Percentiles rank a stretch among this genome's conserved stretches.
These are phyloP conservation scores for Wickerhamiella dianesei DNA, from an alignment of 805 yeast species.

Conservation along the genomic window DNA sequence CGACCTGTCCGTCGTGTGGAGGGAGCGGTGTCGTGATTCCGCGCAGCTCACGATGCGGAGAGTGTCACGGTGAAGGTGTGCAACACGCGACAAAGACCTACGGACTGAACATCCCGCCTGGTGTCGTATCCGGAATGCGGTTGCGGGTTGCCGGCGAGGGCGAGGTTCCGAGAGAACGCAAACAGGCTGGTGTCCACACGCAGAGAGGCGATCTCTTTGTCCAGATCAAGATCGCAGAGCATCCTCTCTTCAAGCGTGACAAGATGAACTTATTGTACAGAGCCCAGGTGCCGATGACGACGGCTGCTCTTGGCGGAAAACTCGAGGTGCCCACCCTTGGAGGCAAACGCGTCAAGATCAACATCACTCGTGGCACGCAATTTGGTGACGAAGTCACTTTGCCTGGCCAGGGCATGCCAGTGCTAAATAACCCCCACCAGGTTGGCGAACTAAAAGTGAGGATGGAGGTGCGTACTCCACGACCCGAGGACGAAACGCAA, in stretches of 20 bases:
- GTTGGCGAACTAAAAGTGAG: conserved; percentile 69
- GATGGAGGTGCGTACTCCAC: conserved; percentile 54
- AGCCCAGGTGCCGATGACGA: conserved; percentile 73
- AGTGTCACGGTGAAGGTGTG: conserved; percentile 88
- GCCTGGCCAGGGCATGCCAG: conserved; percentile 80
- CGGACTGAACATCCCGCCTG: conserved; percentile 74
- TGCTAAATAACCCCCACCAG: conserved; percentile 32
- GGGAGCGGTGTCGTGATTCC: conserved; percentile 78
- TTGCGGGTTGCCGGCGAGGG: conserved; percentile 81
- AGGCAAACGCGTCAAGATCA: conserved; percentile 61
- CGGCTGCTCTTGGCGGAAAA: conserved; percentile 92
- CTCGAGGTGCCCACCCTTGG: conserved; percentile 74
- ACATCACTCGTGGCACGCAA: conserved; percentile 76
- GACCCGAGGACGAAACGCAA: conserved; percentile 73
- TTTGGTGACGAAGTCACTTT: conserved; percentile 58
- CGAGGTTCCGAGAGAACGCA: conserved; percentile 69
- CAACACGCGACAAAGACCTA: conserved; percentile 53
- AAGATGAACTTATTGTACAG: conserved; percentile 53
- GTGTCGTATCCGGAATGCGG: conserved; percentile 75
- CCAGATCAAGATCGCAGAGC: conserved; percentile 64
- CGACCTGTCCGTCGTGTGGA: conserved; percentile 75
- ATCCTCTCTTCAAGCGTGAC: conserved; percentile 52
- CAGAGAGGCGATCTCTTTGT: conserved; percentile 80
- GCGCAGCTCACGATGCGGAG: conserved; percentile 51
- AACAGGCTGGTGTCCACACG: conserved; percentile 53